These are phyloP conservation scores for Thalassiosira mediterranea DNA, from an alignment of 352 stramenopile species.

Conservation along the genomic window DNA sequence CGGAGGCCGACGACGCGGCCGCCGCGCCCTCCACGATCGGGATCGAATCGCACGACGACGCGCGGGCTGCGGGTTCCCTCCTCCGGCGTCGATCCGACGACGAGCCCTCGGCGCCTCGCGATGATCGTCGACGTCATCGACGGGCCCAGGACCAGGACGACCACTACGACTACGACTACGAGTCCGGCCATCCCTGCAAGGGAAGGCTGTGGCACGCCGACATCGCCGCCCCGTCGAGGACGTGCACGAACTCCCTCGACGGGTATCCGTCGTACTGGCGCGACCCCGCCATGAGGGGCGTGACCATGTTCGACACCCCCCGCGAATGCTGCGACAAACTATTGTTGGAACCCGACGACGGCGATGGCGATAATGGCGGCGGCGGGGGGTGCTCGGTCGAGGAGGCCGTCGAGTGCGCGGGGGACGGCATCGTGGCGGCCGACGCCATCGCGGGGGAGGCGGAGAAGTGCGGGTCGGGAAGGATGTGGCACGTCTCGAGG, in stretches of 20 bases:
- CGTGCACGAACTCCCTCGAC: slow-evolving; percentile 1
- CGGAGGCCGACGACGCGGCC: too few species aligned
- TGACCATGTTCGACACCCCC: slow-evolving; percentile 2
- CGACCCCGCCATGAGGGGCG: neutral
- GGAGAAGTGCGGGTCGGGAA: too few species aligned
- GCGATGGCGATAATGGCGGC: neutral
- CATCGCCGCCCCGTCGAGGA: neutral
- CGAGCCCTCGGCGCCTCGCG: too few species aligned
- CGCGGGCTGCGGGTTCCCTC: too few species aligned
- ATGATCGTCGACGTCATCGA: too few species aligned
- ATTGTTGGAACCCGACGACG: neutral
- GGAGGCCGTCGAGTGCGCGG: neutral
- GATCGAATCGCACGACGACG: too few species aligned
- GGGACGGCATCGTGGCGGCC: too few species aligned
- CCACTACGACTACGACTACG: too few species aligned
- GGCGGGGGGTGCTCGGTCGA: neutral
- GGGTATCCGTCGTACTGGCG: neutral
- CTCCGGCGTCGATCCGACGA: too few species aligned
- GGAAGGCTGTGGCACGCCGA: neutral
- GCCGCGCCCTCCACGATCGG: too few species aligned
- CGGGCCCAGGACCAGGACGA: too few species aligned
- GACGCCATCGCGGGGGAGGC: too few species aligned
- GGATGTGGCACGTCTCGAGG: slow-evolving; percentile 7
- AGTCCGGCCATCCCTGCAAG: neutral
- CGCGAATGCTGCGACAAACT: slow-evolving; percentile 1